Evolutionary conservation across 306 rosid species (phyloP).

Genomic region (Coriaria nepalensis): DNA sequence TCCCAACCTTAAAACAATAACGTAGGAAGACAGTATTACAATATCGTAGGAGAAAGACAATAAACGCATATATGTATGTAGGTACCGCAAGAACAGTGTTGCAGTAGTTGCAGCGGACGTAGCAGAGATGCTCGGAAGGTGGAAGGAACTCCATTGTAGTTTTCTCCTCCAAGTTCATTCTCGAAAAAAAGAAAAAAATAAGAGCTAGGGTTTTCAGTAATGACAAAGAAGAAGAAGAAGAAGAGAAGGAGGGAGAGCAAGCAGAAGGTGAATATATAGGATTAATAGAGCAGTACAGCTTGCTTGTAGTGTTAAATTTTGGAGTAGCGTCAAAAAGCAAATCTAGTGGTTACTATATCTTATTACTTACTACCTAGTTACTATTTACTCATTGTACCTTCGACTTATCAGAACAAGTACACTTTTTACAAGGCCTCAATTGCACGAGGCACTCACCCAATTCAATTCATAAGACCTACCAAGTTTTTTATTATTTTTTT

Average conservation of each 20-base stretch:
- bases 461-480: too few relatives aligned
- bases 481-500: too few relatives aligned
- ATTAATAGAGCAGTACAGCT: neutral
- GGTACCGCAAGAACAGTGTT: slow-evolving; percentile 87
- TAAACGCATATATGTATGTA: neutral
- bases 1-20: slow-evolving; percentile 50
- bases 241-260: too few relatives aligned
- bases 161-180: slow-evolving; percentile 64
- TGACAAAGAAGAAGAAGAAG: slow-evolving; percentile 6
- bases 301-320: neutral
- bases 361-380: slow-evolving; percentile 6
- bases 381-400: slow-evolving; percentile 19
- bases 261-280: too few relatives aligned
- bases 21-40: neutral
- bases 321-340: slow-evolving; percentile 33
- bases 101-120: slow-evolving; percentile 95
- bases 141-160: slow-evolving; percentile 56
- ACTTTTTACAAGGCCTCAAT: slow-evolving; percentile 30
- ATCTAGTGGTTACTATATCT: slow-evolving; percentile 5
- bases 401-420: slow-evolving; percentile 1
- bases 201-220: slow-evolving; percentile 22
- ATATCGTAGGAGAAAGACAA: neutral
- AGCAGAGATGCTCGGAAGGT: slow-evolving; percentile 81
- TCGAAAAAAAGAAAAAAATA: slow-evolving; percentile 4
- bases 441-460: slow-evolving; percentile 7